Evolutionary conservation across 495 filamentous ascomycete genomes (phyloP).

Genomic region (Penicillium pulvis): DNA sequence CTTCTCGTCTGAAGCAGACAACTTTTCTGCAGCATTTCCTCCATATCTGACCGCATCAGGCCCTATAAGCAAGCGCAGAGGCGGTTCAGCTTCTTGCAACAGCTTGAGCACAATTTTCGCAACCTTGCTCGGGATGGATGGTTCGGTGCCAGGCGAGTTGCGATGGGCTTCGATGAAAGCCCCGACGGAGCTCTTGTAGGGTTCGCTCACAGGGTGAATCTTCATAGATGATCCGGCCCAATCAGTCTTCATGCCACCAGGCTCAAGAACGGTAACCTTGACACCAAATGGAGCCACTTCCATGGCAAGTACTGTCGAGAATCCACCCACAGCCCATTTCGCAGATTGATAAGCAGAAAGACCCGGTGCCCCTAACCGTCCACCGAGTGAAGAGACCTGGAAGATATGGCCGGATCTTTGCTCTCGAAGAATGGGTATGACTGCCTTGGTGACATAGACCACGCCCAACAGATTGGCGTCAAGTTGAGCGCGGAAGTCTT

Average conservation of each 20-base stretch:
- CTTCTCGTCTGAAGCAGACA: conserved; percentile 25
- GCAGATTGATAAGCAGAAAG: conserved; percentile 43
- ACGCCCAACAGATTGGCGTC: conserved; percentile 52
- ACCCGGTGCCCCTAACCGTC: neutral
- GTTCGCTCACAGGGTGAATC: conserved; percentile 26
- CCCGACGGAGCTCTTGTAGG: conserved; percentile 26
- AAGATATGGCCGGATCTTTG: conserved; percentile 28
- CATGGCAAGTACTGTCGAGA: conserved; percentile 34
- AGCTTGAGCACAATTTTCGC: conserved; percentile 27
- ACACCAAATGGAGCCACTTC: conserved; percentile 31
- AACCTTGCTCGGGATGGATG: conserved; percentile 23
- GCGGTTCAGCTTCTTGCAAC: conserved; percentile 18
- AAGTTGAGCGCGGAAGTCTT: conserved; percentile 25
- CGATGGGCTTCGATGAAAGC: neutral
- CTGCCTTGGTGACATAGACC: conserved; percentile 45
- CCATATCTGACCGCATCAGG: conserved; percentile 29
- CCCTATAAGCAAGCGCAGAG: conserved; percentile 29
- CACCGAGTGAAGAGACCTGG: conserved; percentile 2
- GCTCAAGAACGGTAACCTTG: conserved; percentile 37
- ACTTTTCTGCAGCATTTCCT: conserved; percentile 15
- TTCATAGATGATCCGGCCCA: conserved; percentile 35
- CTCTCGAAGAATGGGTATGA: conserved; percentile 51
- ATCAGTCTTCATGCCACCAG: conserved; percentile 39
- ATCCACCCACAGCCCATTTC: conserved; percentile 49
- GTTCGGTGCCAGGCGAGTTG: conserved; percentile 2